Evolutionary conservation across 148 eudicot species (phyloP).

Genomic region (Diospyros lotus): DNA sequence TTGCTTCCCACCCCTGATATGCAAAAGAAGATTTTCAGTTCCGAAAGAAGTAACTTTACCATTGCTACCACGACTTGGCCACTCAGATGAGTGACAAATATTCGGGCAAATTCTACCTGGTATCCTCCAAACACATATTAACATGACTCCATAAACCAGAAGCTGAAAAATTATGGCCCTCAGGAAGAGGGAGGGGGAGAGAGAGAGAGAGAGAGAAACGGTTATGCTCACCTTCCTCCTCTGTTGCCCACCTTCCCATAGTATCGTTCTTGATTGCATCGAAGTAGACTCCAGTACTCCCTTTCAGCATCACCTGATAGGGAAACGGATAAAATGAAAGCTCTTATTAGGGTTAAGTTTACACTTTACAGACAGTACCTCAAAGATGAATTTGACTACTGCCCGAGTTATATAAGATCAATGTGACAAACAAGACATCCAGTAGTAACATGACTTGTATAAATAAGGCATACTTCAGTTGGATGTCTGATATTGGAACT

Average conservation of each 20-base stretch:
- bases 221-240: slow-evolving; percentile 53
- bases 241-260: slow-evolving; percentile 38
- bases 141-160: background rate
- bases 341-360: background rate
- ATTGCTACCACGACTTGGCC: too few species aligned
- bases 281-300: slow-evolving; percentile 76
- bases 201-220: too few species aligned
- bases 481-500: too few species aligned
- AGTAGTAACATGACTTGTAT: too few species aligned
- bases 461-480: too few species aligned
- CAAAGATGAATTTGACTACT: background rate
- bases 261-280: slow-evolving; percentile 37
- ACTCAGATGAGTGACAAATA: background rate
- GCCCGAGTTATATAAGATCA: background rate
- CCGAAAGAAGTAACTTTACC: too few species aligned
- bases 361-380: background rate
- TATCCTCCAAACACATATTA: background rate
- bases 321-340: background rate
- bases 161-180: too few species aligned
- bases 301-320: slow-evolving; percentile 79
- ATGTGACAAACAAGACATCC: background rate
- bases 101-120: background rate
- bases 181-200: background rate
- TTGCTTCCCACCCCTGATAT: slow-evolving; percentile 66
- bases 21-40: slow-evolving; percentile 5